These are phyloP conservation scores for Salisapilia sapeloensis DNA, from an alignment of 352 stramenopile genomes.

Conservation along the genomic window DNA sequence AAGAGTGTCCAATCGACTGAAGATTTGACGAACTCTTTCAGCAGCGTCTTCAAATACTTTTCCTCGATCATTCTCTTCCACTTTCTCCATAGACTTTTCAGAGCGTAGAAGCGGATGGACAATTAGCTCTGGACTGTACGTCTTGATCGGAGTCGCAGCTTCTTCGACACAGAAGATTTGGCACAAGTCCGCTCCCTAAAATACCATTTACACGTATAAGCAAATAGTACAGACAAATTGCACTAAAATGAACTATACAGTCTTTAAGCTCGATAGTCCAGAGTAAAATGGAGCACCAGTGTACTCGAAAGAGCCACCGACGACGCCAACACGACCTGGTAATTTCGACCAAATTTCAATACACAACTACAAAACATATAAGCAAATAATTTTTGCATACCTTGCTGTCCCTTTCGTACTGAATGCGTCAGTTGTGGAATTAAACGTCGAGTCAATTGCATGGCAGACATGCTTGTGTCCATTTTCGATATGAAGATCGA, in stretches of 20 bases:
- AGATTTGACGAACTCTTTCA: slow-evolving; percentile 30
- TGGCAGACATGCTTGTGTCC: not conserved
- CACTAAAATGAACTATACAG: slow-evolving; percentile 8
- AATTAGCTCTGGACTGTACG: slow-evolving; percentile 95
- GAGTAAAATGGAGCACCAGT: slow-evolving; percentile 96
- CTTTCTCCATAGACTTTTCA: slow-evolving; percentile 10
- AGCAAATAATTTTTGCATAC: slow-evolving; percentile 5
- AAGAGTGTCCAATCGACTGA: slow-evolving; percentile 50
- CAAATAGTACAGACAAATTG: not conserved
- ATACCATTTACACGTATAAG: not conserved
- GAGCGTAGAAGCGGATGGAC: slow-evolving; percentile 75
- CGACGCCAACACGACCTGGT: slow-evolving; percentile 80
- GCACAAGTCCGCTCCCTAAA: slow-evolving; percentile 86
- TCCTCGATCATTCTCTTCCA: slow-evolving; percentile 3
- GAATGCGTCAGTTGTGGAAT: slow-evolving; percentile 47
- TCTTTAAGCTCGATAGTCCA: slow-evolving; percentile 85
- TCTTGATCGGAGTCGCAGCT: slow-evolving; percentile 93
- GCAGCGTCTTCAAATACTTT: slow-evolving; percentile 11
- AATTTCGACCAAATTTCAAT: not conserved
- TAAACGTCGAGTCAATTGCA: slow-evolving; percentile 9
- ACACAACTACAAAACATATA: not conserved
- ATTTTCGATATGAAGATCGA: too few species aligned
- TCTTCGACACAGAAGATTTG: slow-evolving; percentile 91
- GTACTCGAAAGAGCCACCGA: slow-evolving; percentile 94
- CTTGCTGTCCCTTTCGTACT: slow-evolving; percentile 64